Percentiles rank a stretch among this genome's conserved stretches.
phyloP scores from a whole-genome alignment of 805 yeast genomes.

The Ogataea methylovora region DNA sequence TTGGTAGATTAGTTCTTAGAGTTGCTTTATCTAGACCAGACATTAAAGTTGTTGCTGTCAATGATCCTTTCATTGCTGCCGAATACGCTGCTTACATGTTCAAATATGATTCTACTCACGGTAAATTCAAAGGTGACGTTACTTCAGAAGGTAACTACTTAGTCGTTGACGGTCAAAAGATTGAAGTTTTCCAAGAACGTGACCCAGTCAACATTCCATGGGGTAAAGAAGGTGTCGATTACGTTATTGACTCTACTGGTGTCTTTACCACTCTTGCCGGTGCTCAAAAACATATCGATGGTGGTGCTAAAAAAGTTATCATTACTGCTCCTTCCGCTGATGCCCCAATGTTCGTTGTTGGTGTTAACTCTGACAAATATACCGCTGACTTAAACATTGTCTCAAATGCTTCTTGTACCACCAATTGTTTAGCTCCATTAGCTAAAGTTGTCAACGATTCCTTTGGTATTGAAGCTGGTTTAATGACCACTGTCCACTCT shows the following conservation, averaged over 20 bases:
- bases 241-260: conserved; percentile 91
- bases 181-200: conserved; percentile 68
- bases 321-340: conserved; percentile 92
- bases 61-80: conserved; percentile 84
- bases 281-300: conserved; percentile 77
- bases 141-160: conserved; percentile 46
- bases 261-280: conserved; percentile 79
- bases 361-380: conserved; percentile 81
- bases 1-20: conserved; percentile 85
- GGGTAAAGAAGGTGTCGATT: conserved; percentile 77
- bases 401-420: conserved; percentile 93
- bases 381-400: conserved; percentile 67
- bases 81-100: conserved; percentile 93
- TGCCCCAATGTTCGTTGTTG: conserved; percentile 92
- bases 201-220: conserved; percentile 87
- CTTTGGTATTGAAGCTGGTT: conserved; percentile 85
- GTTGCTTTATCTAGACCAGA: conserved; percentile 68
- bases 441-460: conserved; percentile 83
- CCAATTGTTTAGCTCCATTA: conserved; percentile 92
- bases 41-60: conserved; percentile 79
- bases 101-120: conserved; percentile 94
- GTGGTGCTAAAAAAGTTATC: conserved; percentile 92
- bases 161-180: conserved; percentile 60
- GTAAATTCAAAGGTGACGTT: conserved; percentile 74
- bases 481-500: conserved; percentile 95